phyloP scores from a whole-genome alignment of 768 basidiomycete species.

The Sutorius australiensis region DNA sequence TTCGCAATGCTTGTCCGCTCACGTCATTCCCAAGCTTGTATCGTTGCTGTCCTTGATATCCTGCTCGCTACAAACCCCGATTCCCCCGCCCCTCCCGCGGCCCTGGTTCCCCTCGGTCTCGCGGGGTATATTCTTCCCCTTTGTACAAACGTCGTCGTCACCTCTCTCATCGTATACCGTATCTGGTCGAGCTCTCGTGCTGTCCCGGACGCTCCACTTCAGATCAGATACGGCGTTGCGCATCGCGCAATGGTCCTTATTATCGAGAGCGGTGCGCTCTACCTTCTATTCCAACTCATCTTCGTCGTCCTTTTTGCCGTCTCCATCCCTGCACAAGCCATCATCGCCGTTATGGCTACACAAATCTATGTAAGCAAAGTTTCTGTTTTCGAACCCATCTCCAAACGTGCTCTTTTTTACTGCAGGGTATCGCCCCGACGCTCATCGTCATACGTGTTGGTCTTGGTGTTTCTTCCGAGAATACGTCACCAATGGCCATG shows the following conservation, averaged over 20 bases:
- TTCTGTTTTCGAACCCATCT: neutral
- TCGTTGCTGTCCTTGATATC: constrained; percentile 27
- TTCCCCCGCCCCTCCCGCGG: constrained; percentile 33
- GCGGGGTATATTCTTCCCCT: constrained; percentile 39
- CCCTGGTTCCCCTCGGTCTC: constrained; percentile 34
- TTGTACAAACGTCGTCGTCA: constrained; percentile 40
- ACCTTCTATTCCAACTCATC: constrained; percentile 38
- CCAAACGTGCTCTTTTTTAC: neutral
- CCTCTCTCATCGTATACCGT: constrained; percentile 38
- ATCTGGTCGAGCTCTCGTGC: constrained; percentile 32
- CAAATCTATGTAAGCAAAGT: constrained; percentile 38
- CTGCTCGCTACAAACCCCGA: constrained; percentile 27
- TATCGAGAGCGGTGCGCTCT: constrained; percentile 39
- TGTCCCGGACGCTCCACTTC: constrained; percentile 5
- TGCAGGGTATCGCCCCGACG: constrained; percentile 34
- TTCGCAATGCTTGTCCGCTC: neutral
- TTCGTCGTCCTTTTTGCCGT: constrained; percentile 39
- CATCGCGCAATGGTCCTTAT: constrained; percentile 33
- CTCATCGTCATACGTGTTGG: constrained; percentile 35
- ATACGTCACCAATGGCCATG: constrained; percentile 7
- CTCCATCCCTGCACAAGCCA: constrained; percentile 32
- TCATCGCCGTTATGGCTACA: constrained; percentile 35
- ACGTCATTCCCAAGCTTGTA: constrained; percentile 25
- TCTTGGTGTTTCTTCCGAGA: constrained; percentile 30
- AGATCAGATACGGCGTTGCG: constrained; percentile 13